Percentiles rank a stretch among this genome's conserved stretches.
Evolutionary conservation across 192 early-diverging fungal species (phyloP).

Genomic region (Chytriomyces confervae): DNA sequence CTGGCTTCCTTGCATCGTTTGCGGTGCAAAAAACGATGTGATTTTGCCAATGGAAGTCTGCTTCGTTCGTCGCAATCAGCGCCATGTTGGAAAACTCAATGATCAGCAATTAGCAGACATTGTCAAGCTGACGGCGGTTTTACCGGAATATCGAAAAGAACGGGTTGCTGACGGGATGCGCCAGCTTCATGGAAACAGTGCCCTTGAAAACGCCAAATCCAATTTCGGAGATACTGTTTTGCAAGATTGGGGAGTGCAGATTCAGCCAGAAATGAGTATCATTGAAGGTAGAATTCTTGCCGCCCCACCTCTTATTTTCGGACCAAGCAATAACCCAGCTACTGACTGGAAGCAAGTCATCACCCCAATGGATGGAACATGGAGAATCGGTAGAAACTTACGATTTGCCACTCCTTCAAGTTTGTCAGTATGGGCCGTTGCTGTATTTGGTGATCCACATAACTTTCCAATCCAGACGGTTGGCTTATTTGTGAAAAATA

Average conservation of each 20-base stretch:
- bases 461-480: slow-evolving; percentile 46
- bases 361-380: slow-evolving; percentile 33
- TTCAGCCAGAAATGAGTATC: slow-evolving; percentile 55
- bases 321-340: slow-evolving; percentile 4
- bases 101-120: slow-evolving; percentile 73
- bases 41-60: slow-evolving; percentile 86
- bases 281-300: slow-evolving; percentile 48
- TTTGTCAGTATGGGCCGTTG: slow-evolving; percentile 70
- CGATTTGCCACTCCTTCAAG: slow-evolving; percentile 50
- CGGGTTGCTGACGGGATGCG: slow-evolving; percentile 33
- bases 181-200: slow-evolving; percentile 72
- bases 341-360: slow-evolving; percentile 19
- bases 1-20: slow-evolving; percentile 70
- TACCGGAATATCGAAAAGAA: slow-evolving; percentile 29
- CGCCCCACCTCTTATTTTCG: slow-evolving; percentile 24
- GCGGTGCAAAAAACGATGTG: slow-evolving; percentile 54
- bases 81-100: slow-evolving; percentile 76
- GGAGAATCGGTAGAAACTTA: slow-evolving; percentile 32
- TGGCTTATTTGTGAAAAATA: slow-evolving; percentile 62
- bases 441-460: slow-evolving; percentile 61
- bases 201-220: slow-evolving; percentile 59
- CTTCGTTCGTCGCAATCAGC: slow-evolving; percentile 73
- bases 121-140: slow-evolving; percentile 36
- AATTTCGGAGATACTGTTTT: slow-evolving; percentile 56
- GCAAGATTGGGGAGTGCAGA: slow-evolving; percentile 47